Conservation (phyloP, 2,329 filamentous ascomycete genomes). For the Diaporthe eres region DNA sequence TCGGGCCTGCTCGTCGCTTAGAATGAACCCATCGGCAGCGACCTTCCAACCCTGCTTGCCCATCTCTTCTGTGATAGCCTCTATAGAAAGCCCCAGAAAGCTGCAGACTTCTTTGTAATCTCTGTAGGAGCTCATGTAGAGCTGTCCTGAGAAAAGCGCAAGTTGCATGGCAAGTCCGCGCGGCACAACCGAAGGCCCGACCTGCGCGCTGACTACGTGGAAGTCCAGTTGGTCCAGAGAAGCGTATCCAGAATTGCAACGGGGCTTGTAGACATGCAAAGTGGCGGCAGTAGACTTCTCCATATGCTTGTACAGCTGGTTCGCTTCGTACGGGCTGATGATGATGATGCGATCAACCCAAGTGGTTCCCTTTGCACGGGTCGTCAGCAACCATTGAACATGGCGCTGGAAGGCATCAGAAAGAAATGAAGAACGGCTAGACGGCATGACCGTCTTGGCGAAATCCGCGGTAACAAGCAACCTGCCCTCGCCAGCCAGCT, state of each 20-base stretch:
- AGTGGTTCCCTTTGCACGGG: slow-evolving; percentile 1
- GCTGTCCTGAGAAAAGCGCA: slow-evolving; percentile 77
- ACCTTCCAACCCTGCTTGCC: slow-evolving; percentile 35
- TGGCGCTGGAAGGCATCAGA: slow-evolving; percentile 65
- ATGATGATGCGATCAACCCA: slow-evolving; percentile 58
- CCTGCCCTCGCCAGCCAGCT: slow-evolving; percentile 46
- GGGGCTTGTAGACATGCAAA: slow-evolving; percentile 67
- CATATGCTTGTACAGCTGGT: slow-evolving; percentile 62
- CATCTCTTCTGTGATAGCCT: slow-evolving; percentile 38
- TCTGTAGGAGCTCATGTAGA: slow-evolving; percentile 69
- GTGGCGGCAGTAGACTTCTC: slow-evolving; percentile 47
- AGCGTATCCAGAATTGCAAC: slow-evolving; percentile 47
- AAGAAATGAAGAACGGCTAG: neutral
- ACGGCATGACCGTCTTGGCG: slow-evolving; percentile 56
- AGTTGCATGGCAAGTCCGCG: slow-evolving; percentile 51
- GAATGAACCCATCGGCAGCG: slow-evolving; percentile 54
- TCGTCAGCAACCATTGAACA: slow-evolving; percentile 68
- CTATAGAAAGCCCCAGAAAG: slow-evolving; percentile 64
- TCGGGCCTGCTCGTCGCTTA: slow-evolving; percentile 42
- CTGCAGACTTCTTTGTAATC: slow-evolving; percentile 69
- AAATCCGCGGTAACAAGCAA: slow-evolving; percentile 64
- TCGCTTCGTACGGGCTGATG: slow-evolving; percentile 71
- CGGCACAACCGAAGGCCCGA: slow-evolving; percentile 41
- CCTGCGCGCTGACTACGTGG: slow-evolving; percentile 54
- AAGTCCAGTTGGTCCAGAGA: slow-evolving; percentile 63